Conservation (phyloP, 1,139 yeast species). For the Zygosaccharomyces sapae region DNA sequence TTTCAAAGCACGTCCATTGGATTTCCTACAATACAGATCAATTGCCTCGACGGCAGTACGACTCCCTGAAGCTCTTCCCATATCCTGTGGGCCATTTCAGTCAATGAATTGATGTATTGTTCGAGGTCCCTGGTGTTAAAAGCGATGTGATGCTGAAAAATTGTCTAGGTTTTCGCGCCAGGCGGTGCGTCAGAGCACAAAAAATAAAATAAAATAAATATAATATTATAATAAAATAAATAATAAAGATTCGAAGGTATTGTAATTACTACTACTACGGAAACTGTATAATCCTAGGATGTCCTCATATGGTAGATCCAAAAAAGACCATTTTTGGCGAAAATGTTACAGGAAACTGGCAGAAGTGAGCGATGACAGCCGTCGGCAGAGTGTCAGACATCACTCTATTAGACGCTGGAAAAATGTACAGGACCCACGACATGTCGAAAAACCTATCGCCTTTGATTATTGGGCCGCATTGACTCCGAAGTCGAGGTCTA, state of each 20-base stretch:
- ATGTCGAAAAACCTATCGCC: background rate
- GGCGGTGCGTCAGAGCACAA: slow-evolving; percentile 3
- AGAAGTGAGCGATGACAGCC: background rate
- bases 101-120: background rate
- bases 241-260: background rate
- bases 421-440: slow-evolving; percentile 1
- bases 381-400: background rate
- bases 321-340: slow-evolving; percentile 3
- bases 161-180: slow-evolving; percentile 5
- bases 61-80: background rate
- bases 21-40: slow-evolving; percentile 25
- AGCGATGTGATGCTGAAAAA: background rate
- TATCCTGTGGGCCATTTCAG: background rate
- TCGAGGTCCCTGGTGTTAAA: background rate
- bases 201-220: background rate
- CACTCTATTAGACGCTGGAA: slow-evolving; percentile 13
- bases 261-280: background rate
- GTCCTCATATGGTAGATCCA: background rate
- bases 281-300: background rate
- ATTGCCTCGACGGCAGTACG: slow-evolving; percentile 10
- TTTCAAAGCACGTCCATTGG: slow-evolving; percentile 19
- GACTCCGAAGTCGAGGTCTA: background rate
- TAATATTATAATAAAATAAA: background rate
- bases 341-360: slow-evolving; percentile 1
- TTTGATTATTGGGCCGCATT: background rate